Evolutionary conservation across 495 filamentous ascomycete species (phyloP), one percentile per base, ranked within the genome.

Genomic region (Aspergillus taichungensis): DNA sequence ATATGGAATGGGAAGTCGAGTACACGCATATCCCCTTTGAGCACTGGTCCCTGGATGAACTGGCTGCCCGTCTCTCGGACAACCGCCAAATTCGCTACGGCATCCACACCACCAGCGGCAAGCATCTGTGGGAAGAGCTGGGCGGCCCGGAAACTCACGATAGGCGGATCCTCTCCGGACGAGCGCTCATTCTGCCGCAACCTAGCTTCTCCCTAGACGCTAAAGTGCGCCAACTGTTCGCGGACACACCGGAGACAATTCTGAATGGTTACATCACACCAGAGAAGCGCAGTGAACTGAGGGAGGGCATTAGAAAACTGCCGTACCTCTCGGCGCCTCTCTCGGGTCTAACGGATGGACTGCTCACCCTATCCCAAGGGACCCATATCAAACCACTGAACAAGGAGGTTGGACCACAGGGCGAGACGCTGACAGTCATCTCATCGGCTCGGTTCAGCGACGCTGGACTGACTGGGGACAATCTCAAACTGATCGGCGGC

Each of bases 1-100:
- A 72, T 36, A 27, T 75, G 0, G 76, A 79, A 50, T 79, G 73
- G 74, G 71, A 78, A 50, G 63, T 49, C 1, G 57, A 67, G 36
- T 81, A 78, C 50, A 62, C 53, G 7, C 75, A 81, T 49, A 50
- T 79, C 8, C 50, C 54, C 5, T 55, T 45, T 1, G 35, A 54
- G 0, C 28, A 62, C 5, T 77, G 68, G 67, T n/a, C n/a, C n/a
- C n/a, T n/a, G n/a, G n/a, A n/a, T n/a, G 12, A 13, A 1, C 37
- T 64, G 5, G 43, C 50, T 32, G 31, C 18, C 6, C 6, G 6
- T 5, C 10, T 9, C 3, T 18, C n/a, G 34, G 13, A 18, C 13
- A 34, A 36, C 24, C 6, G 3, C 34, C 9, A 31, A 11, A n/a
- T n/a, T n/a, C n/a, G n/a, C n/a, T n/a, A n/a, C n/a, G n/a, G n/a